Conservation (phyloP, 2,329 filamentous ascomycete species). For the Dothistroma pini region DNA sequence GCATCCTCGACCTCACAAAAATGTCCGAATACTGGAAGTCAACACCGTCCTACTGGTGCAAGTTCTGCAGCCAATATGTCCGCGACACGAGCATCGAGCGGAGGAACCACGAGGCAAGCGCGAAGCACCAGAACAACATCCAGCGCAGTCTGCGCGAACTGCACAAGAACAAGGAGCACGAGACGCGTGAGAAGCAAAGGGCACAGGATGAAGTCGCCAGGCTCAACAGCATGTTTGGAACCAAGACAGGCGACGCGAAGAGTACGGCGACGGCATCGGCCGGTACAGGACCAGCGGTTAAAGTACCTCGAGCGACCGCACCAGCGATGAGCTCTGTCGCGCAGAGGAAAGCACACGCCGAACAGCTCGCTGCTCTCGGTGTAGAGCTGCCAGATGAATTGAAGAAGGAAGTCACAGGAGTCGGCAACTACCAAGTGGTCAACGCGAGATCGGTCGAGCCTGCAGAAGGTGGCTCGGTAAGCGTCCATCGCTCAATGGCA, state of each 20-base stretch:
- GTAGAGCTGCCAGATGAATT: slow-evolving; percentile 78
- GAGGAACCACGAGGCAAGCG: slow-evolving; percentile 42
- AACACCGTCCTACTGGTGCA: slow-evolving; percentile 96
- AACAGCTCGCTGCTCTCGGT: slow-evolving; percentile 83
- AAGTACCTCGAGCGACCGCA: neutral
- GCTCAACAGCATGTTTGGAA: slow-evolving; percentile 70
- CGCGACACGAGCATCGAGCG: slow-evolving; percentile 90
- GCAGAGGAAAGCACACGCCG: slow-evolving; percentile 77
- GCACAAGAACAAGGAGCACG: slow-evolving; percentile 76
- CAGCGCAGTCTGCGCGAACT: slow-evolving; percentile 88
- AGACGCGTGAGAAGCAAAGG: slow-evolving; percentile 74
- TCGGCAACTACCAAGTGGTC: slow-evolving; percentile 80
- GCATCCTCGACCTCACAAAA: neutral
- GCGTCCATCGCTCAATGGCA: slow-evolving; percentile 37
- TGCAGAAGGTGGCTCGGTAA: slow-evolving; percentile 15
- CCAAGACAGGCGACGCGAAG: slow-evolving; percentile 25
- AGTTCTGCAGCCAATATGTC: slow-evolving; percentile 86
- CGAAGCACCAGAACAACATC: slow-evolving; percentile 57
- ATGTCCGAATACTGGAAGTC: slow-evolving; percentile 99
- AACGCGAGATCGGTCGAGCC: slow-evolving; percentile 42
- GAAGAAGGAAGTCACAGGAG: slow-evolving; percentile 76
- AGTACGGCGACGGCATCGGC: slow-evolving; percentile 32
- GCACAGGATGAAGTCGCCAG: slow-evolving; percentile 79
- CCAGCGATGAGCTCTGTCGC: slow-evolving; percentile 50
- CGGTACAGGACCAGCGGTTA: slow-evolving; percentile 21